Evolutionary conservation across 345 rosid species (phyloP), one percentile per base, ranked within the genome.

Genomic region (Chamaenerion angustifolium): DNA sequence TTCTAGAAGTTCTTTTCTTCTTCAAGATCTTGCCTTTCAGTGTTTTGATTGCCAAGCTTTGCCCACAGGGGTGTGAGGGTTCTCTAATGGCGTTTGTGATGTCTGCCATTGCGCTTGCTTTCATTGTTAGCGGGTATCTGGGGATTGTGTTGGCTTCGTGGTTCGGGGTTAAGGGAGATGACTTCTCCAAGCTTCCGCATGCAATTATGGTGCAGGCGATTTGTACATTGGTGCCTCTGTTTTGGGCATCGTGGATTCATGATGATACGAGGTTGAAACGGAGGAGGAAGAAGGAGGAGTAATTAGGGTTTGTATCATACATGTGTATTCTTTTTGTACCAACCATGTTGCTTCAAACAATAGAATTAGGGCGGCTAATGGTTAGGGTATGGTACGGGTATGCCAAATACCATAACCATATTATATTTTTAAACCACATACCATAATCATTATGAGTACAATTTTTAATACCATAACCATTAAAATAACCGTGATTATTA

Each of bases 31-130:
- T 92, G 10, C 98, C 96, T 0, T 87, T 92, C 62, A 78, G 75
- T 5, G 68, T 87, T 15, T 58, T 83, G 69, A 77, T 92, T 25
- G 75, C 85, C 0, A 64, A 76, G 57, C 75, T 83, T 6, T 85
- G 95, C 61, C 95, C 90, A 14, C 77, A 61, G 0, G 94, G 90
- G n/a, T 89, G 94, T 48, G 96, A 87, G 69, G 96, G 96, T 10
- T 90, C 98, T 31, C 59, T 87, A 41, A 76, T 82, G 80, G 93
- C 96, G 6, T 74, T 83, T 19, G 83, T 80, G 11, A 86, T 77
- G 72, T 83, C 95, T 16, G 87, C 83, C 12, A 49, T 77, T 40
- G 87, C 96, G 14, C 79, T 90, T 17, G 66, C 96, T 0, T 52
- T 90, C 16, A 83, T 86, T 44, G 75, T 69, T 18, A 83, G 93